phyloP scores from a whole-genome alignment of 1,284 basidiomycete species.

The Singerocomus rubriflavus region DNA sequence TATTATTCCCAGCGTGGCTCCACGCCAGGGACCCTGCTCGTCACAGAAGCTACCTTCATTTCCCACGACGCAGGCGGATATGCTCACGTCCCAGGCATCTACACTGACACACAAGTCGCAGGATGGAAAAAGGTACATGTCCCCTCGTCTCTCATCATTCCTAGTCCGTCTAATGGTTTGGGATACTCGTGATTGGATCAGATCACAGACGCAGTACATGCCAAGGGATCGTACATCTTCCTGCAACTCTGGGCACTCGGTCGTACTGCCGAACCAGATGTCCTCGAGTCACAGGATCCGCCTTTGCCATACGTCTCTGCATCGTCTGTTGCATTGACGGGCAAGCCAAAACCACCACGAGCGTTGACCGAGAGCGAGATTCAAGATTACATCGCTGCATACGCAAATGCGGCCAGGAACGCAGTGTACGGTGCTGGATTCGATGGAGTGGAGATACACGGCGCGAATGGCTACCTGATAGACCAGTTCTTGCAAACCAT shows the following conservation, averaged over 20 bases:
- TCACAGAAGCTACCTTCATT: constrained; percentile 37
- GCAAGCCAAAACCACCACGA: constrained; percentile 18
- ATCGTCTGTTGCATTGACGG: constrained; percentile 40
- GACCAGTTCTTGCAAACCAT: constrained; percentile 34
- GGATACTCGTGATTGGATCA: not conserved
- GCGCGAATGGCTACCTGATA: constrained; percentile 21
- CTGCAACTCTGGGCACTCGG: constrained; percentile 45
- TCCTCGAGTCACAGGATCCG: constrained; percentile 28
- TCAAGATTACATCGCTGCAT: too few species aligned
- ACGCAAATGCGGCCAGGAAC: too few species aligned
- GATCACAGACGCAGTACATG: constrained; percentile 41
- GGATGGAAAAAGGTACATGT: constrained; percentile 23
- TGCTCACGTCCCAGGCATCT: constrained; percentile 25
- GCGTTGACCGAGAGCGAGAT: constrained; percentile 34
- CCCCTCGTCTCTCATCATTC: not conserved
- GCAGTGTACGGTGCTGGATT: too few species aligned
- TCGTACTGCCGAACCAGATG: constrained; percentile 29
- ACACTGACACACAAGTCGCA: constrained; percentile 22
- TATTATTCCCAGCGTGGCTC: constrained; percentile 36
- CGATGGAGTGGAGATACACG: constrained; percentile 29
- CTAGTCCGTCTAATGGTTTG: not conserved
- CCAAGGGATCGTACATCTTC: constrained; percentile 39
- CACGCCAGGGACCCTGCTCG: constrained; percentile 28
- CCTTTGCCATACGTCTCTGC: constrained; percentile 36
- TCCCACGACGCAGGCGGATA: constrained; percentile 24